Percentiles rank a stretch among this genome's conserved stretches.
phyloP scores from a whole-genome alignment of 345 rosid species.

The Eucalyptus pauciflora region DNA sequence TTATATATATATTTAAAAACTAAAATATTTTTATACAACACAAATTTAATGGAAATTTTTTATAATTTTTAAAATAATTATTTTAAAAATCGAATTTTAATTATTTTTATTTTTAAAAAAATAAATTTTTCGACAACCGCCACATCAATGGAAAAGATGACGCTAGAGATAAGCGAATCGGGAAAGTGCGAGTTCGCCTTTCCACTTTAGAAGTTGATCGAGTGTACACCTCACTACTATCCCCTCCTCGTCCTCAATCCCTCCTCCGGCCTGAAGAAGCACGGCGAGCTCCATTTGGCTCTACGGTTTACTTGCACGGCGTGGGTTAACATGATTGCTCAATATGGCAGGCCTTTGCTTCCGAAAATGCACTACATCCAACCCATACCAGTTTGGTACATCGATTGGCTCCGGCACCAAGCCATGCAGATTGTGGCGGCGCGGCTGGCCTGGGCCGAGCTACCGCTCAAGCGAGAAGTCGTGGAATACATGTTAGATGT shows the following conservation, averaged over 20 bases:
- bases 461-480: constrained; percentile 30
- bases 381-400: constrained; percentile 30
- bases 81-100: too few relatives aligned
- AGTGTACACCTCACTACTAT: constrained; percentile 45
- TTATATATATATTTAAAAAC: too few relatives aligned
- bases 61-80: too few relatives aligned
- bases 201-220: constrained; percentile 36
- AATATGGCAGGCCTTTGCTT: constrained; percentile 29
- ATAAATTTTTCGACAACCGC: constrained; percentile 16
- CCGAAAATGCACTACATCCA: constrained; percentile 45
- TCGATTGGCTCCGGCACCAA: constrained; percentile 31
- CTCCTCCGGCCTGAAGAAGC: constrained; percentile 24
- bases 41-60: too few relatives aligned
- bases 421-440: constrained; percentile 9
- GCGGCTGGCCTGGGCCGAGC: constrained; percentile 32
- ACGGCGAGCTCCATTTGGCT: constrained; percentile 44
- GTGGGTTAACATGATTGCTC: constrained; percentile 28
- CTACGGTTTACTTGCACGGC: constrained; percentile 30
- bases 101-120: too few relatives aligned
- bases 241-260: constrained; percentile 29
- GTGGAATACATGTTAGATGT: constrained; percentile 48
- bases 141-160: constrained; percentile 26
- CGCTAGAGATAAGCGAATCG: constrained; percentile 17
- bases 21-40: too few relatives aligned
- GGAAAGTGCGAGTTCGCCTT: constrained; percentile 43